Conservation (phyloP, 371 early-diverging fungal species). For the Blakeslea trispora region DNA sequence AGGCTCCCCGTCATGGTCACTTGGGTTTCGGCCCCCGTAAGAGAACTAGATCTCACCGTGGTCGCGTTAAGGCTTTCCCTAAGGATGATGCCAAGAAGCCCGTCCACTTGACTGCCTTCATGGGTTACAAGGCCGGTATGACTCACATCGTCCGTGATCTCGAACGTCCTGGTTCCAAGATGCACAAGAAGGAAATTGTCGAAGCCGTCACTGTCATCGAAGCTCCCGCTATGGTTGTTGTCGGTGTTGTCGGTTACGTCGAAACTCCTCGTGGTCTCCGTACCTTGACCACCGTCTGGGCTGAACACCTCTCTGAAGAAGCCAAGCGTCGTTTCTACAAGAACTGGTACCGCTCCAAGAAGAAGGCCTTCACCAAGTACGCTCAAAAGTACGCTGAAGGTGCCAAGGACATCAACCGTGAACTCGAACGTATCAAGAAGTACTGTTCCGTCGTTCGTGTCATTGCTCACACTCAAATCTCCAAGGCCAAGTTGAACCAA, state of each 20-base stretch:
- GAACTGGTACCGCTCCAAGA: constrained; percentile 99
- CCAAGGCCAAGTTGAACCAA: constrained; percentile 92
- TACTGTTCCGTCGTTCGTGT: constrained; percentile 98
- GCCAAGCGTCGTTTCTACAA: constrained; percentile 99
- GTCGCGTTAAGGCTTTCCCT: constrained; percentile 98
- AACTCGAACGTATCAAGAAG: constrained; percentile 98
- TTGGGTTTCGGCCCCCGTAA: constrained; percentile 99
- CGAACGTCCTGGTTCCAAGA: constrained; percentile 97
- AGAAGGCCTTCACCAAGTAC: constrained; percentile 99
- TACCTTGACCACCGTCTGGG: constrained; percentile 97
- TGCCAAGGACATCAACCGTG: constrained; percentile 87
- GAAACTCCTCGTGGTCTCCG: constrained; percentile 98
- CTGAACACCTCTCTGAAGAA: constrained; percentile 98
- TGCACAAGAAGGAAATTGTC: constrained; percentile 99
- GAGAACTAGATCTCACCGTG: constrained; percentile 94
- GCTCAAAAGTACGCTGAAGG: constrained; percentile 94
- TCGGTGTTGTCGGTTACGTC: constrained; percentile 99
- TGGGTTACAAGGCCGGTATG: constrained; percentile 99
- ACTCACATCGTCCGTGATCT: constrained; percentile 99
- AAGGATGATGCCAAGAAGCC: constrained; percentile 96
- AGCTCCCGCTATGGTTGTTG: constrained; percentile 97
- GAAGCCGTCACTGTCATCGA: constrained; percentile 99
- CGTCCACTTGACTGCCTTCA: constrained; percentile 98
- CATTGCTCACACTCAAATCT: constrained; percentile 97
- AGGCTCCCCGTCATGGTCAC: constrained; percentile 97